Percentiles rank a stretch among this genome's conserved stretches.
These are phyloP conservation scores for Entoloma clypeatum DNA, from an alignment of 1,284 basidiomycete species.

Conservation along the genomic window DNA sequence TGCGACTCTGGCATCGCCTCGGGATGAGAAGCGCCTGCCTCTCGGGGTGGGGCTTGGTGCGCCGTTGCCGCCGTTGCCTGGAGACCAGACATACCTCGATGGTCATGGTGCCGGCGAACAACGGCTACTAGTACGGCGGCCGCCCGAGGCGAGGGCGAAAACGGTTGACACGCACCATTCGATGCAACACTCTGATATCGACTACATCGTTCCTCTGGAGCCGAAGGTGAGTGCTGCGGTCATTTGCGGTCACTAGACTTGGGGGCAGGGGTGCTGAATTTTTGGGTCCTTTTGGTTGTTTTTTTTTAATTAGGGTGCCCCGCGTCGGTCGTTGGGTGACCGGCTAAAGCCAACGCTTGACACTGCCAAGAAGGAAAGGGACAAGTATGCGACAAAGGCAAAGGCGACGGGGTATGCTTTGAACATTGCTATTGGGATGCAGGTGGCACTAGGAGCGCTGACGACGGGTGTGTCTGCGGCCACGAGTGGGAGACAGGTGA, in stretches of 20 bases:
- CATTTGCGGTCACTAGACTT: too few species aligned
- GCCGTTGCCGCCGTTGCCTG: too few species aligned
- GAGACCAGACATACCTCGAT: too few species aligned
- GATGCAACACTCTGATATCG: conserved; percentile 24
- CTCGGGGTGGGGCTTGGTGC: too few species aligned
- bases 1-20: too few species aligned
- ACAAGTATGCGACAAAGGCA: conserved; percentile 44
- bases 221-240: conserved; percentile 21
- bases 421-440: conserved; percentile 48
- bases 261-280: too few species aligned
- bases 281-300: too few species aligned
- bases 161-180: conserved; percentile 22
- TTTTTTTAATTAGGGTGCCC: conserved; percentile 16
- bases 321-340: conserved; percentile 35
- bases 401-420: conserved; percentile 45
- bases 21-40: too few species aligned
- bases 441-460: conserved; percentile 61
- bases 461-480: conserved; percentile 64
- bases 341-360: conserved; percentile 47
- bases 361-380: conserved; percentile 36
- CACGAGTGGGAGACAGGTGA: conserved; percentile 35
- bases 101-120: too few species aligned
- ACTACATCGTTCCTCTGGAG: conserved; percentile 33
- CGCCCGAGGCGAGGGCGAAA: conserved; percentile 17
- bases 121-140: too few species aligned